Evolutionary conservation across 169 alveolate species (phyloP).

Genomic region (Eimeria maxima): DNA sequence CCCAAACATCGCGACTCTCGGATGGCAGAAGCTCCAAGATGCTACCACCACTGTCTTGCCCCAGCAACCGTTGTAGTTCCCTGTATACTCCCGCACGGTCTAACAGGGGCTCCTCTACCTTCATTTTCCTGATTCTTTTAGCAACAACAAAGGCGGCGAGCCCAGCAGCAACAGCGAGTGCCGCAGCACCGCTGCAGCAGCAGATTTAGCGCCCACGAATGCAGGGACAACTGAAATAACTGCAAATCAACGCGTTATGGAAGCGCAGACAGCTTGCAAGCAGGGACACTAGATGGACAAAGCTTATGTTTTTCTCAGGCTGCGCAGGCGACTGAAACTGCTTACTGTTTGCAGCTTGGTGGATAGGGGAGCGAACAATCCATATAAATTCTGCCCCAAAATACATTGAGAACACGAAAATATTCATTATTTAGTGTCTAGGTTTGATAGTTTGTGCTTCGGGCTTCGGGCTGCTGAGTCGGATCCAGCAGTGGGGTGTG

Average conservation of each 20-base stretch:
- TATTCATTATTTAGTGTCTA: not conserved
- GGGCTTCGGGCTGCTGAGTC: not conserved
- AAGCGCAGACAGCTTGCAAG: not conserved
- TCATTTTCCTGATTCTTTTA: not conserved
- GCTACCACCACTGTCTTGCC: conserved; percentile 61
- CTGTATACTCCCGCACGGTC: conserved; percentile 73
- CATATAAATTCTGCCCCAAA: not conserved
- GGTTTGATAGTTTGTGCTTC: not conserved
- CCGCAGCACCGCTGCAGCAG: conserved; percentile 8
- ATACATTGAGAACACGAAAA: not conserved
- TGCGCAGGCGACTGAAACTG: not conserved
- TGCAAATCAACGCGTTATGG: not conserved
- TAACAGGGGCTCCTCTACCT: conserved; percentile 61
- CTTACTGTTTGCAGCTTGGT: not conserved
- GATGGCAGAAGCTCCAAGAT: conserved; percentile 51
- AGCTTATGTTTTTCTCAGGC: not conserved
- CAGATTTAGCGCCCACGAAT: not conserved
- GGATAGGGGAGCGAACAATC: not conserved
- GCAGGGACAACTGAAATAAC: not conserved
- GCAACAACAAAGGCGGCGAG: conserved; percentile 26
- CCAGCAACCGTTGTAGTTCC: conserved; percentile 67
- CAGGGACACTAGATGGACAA: not conserved
- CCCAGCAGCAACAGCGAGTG: conserved; percentile 14
- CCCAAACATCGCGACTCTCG: conserved; percentile 62
- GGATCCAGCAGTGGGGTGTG: conserved; percentile 47